Base-by-base conservation (phyloP, 768 basidiomycete genomes). In the Suillus americanus region DNA sequence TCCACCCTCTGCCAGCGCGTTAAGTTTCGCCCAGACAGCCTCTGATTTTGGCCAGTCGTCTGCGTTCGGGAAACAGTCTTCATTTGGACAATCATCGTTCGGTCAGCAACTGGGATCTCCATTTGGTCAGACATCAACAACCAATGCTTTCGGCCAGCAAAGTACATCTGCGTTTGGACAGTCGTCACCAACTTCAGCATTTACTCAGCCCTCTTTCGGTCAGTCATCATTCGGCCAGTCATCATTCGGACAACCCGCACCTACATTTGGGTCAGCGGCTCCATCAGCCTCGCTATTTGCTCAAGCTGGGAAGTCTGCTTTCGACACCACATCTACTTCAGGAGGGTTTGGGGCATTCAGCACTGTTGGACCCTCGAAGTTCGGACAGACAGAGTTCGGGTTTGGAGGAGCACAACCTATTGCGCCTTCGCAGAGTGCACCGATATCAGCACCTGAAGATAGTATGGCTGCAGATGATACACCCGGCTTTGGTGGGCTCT, bases 31-130 rank as follows among this genome's bases (percentile, higher is more conserved):
- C 30, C 53, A 54, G 30, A 33, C 53, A 33, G 61, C 77, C 14
- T 40, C 80, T 62, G 72, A 71, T 16, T 81, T 81, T 66, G 76
- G 81, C 35, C 77, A 75, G 62, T 46, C 76, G 23, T 67, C 77
- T 5, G 68, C 73, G 12, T 69, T 78, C 65, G 65, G 74, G 62
- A 35, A 50, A 57, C 74, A 69, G 20, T 37, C 56, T 57, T 40
- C 56, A 38, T 57, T 57, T 16, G 56, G 56, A 25, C 56, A 57
- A 38, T 25, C 73, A n/a, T 60, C 68, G 13, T 79, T 78, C 65
- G 74, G 75, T 59, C 77, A 71, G 35, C 69, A 68, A 16, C 61
- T 75, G 4, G 60, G 76, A 12, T 51, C 80, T 62, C 71, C 72
- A 10, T 81, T 81, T 65, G 76, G 81, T 25, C 77, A 75, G 61